Evolutionary conservation across 495 filamentous ascomycete species (phyloP).

Genomic region (Friedmanniomyces simplex): DNA sequence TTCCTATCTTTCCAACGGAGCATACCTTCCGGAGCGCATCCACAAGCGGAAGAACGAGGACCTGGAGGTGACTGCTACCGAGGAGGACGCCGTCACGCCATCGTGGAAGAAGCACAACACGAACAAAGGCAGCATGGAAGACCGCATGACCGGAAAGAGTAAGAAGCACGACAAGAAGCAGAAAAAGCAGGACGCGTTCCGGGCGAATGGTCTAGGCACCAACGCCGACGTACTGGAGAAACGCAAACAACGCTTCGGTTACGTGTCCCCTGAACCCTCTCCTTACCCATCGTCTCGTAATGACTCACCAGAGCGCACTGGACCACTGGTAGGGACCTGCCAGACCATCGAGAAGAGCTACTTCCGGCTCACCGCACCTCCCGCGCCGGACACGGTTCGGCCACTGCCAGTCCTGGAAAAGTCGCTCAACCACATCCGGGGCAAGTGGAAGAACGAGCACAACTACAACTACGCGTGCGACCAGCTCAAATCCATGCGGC

Average conservation of each 20-base stretch:
- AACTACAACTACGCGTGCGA: slow-evolving; percentile 98
- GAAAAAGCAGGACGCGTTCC: slow-evolving; percentile 25
- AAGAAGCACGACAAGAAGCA: slow-evolving; percentile 18
- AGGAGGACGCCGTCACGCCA: slow-evolving; percentile 32
- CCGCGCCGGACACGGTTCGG: slow-evolving; percentile 76
- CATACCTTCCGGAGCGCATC: slow-evolving; percentile 14
- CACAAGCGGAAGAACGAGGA: slow-evolving; percentile 78
- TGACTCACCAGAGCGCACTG: slow-evolving; percentile 47
- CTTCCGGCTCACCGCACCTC: slow-evolving; percentile 81
- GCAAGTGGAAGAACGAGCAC: slow-evolving; percentile 85
- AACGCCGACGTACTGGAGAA: slow-evolving; percentile 71
- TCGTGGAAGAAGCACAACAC: slow-evolving; percentile 67
- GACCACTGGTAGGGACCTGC: slow-evolving; percentile 78
- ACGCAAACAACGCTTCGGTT: slow-evolving; percentile 76
- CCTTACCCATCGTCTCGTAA: slow-evolving; percentile 16
- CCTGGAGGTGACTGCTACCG: slow-evolving; percentile 23
- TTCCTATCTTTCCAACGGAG: neutral
- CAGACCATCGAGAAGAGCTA: slow-evolving; percentile 86
- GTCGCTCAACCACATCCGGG: slow-evolving; percentile 79
- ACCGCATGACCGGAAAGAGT: slow-evolving; percentile 56
- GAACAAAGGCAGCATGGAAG: slow-evolving; percentile 53
- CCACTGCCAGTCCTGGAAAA: slow-evolving; percentile 71
- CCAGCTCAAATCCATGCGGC: slow-evolving; percentile 96
- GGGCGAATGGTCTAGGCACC: slow-evolving; percentile 63
- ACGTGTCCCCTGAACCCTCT: slow-evolving; percentile 13